phyloP scores from a whole-genome alignment of 257 asterid genomes.

The Apocynum venetum region DNA sequence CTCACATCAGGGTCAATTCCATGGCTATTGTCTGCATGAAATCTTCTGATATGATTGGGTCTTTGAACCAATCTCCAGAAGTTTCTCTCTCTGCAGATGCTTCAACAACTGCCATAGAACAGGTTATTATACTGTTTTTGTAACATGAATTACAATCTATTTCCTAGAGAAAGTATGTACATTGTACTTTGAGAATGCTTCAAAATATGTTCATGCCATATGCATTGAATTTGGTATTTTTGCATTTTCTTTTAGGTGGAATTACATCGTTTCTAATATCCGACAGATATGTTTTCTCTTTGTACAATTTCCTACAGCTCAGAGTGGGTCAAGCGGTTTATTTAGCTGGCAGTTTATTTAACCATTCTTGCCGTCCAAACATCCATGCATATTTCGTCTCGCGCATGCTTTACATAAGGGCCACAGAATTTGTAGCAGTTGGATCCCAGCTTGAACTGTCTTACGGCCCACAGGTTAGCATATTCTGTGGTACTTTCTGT shows the following conservation, averaged over 20 bases:
- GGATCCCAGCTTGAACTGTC: conserved; percentile 79
- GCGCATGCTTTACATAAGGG: conserved; percentile 70
- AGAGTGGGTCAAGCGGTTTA: conserved; percentile 93
- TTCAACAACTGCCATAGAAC: conserved; percentile 62
- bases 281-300: conserved; percentile 17
- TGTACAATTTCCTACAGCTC: conserved; percentile 42
- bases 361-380: conserved; percentile 94
- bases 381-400: conserved; percentile 77
- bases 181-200: background rate
- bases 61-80: conserved; percentile 16
- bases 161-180: background rate
- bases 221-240: background rate
- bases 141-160: background rate
- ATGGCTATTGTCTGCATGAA: conserved; percentile 80
- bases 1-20: conserved; percentile 82
- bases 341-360: conserved; percentile 71
- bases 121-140: conserved; percentile 36
- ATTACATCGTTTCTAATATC: conserved; percentile 14
- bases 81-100: conserved; percentile 22
- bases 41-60: conserved; percentile 45
- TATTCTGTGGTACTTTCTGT: background rate
- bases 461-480: conserved; percentile 71
- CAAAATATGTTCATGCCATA: background rate
- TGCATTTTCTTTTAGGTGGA: conserved; percentile 9
- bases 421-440: conserved; percentile 58